Conservation (phyloP, 345 rosid genomes). For the Stellera chamaejasme region DNA sequence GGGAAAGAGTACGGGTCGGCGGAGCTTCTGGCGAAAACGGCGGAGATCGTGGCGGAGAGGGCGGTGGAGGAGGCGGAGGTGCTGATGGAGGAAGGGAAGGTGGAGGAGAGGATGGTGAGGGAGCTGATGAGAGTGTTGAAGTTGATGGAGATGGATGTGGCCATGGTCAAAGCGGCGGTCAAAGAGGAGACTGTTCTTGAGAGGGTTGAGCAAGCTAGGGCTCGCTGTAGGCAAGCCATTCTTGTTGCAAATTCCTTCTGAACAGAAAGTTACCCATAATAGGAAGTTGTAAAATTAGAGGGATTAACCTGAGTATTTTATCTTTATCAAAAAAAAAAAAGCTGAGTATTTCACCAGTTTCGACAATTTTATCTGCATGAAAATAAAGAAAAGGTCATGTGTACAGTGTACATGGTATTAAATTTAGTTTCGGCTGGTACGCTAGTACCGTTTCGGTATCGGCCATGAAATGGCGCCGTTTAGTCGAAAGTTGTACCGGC, state of each 20-base stretch:
- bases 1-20: constrained; percentile 69
- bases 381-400: too few relatives aligned
- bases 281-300: too few relatives aligned
- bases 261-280: not conserved
- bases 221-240: constrained; percentile 87
- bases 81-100: constrained; percentile 71
- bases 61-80: constrained; percentile 87
- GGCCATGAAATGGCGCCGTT: too few relatives aligned
- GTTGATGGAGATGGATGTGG: constrained; percentile 96
- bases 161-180: constrained; percentile 86
- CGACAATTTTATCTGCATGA: too few relatives aligned
- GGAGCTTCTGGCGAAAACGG: constrained; percentile 60
- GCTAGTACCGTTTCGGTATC: too few relatives aligned
- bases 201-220: constrained; percentile 75
- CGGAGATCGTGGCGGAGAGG: constrained; percentile 86
- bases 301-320: too few relatives aligned
- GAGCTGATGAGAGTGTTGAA: constrained; percentile 82
- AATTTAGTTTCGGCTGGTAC: too few relatives aligned
- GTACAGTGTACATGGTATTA: too few relatives aligned
- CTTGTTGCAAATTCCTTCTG: constrained; percentile 77
- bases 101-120: constrained; percentile 78
- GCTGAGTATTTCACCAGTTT: too few relatives aligned
- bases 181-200: constrained; percentile 64
- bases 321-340: too few relatives aligned
- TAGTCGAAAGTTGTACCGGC: too few relatives aligned